A percentile compares a stretch with the other conserved stretches of the same genome.
Conservation (phyloP, 1,284 basidiomycete genomes). For the Pseudozyma sp. region DNA sequence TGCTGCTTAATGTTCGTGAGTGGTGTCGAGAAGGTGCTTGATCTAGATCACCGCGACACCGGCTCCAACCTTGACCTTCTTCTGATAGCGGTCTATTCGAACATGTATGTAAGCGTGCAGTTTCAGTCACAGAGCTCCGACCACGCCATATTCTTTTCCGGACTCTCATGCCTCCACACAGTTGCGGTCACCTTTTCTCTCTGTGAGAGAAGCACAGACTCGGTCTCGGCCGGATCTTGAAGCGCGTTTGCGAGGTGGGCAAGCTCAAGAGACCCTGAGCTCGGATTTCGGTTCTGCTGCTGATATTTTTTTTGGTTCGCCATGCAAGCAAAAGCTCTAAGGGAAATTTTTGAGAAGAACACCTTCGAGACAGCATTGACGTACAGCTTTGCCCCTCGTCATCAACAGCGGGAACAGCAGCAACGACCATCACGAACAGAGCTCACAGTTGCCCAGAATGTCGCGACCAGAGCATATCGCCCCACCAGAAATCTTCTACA, state of each 20-base stretch:
- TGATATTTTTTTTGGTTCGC: not conserved
- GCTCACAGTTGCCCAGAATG: slow-evolving; percentile 73
- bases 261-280: slow-evolving; percentile 2
- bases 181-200: not conserved
- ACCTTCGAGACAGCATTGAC: not conserved
- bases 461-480: slow-evolving; percentile 94
- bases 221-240: not conserved
- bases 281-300: slow-evolving; percentile 24
- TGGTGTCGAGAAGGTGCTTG: no score
- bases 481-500: slow-evolving; percentile 98
- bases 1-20: no score
- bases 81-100: not conserved
- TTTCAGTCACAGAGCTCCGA: not conserved
- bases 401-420: not conserved
- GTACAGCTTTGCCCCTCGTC: no score
- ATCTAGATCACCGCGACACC: no score
- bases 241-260: no score
- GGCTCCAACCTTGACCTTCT: not conserved
- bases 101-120: slow-evolving; percentile 42
- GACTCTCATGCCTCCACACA: slow-evolving; percentile 40
- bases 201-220: not conserved
- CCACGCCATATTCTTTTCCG: slow-evolving; percentile 7
- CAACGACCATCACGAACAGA: no score
- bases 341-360: slow-evolving; percentile 45
- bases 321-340: no score